Conservation (phyloP, 805 yeast genomes). For the Priceomyces medius region DNA sequence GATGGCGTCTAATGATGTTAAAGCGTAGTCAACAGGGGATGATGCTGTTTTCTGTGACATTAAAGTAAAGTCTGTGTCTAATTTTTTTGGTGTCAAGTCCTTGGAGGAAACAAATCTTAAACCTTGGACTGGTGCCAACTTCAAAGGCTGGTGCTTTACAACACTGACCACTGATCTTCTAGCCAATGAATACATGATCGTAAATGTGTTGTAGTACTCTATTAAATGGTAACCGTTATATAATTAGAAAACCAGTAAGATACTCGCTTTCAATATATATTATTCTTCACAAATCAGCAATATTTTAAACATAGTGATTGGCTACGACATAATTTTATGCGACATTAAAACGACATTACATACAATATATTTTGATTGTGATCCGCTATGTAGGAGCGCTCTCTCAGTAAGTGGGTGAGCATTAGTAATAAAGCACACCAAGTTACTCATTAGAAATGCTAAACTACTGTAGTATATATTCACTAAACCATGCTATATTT, state of each 20-base stretch:
- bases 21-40: conserved; percentile 71
- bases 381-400: too few relatives aligned
- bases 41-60: conserved; percentile 57
- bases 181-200: conserved; percentile 27
- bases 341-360: too few relatives aligned
- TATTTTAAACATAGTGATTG: conserved; percentile 33
- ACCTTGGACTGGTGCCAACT: conserved; percentile 14
- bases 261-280: conserved; percentile 2
- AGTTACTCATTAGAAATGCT: too few relatives aligned
- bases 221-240: conserved; percentile 2
- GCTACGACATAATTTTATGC: conserved; percentile 20
- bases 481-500: too few relatives aligned
- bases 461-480: too few relatives aligned
- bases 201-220: neutral
- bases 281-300: conserved; percentile 29
- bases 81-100: conserved; percentile 47
- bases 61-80: conserved; percentile 70
- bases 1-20: conserved; percentile 76
- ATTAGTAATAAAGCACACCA: too few relatives aligned
- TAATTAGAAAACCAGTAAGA: neutral
- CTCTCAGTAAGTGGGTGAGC: too few relatives aligned
- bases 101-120: conserved; percentile 34
- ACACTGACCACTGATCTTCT: conserved; percentile 24
- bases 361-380: too few relatives aligned
- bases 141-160: conserved; percentile 15